Conservation (phyloP, 768 basidiomycete genomes). For the Lactarius deliciosus region DNA sequence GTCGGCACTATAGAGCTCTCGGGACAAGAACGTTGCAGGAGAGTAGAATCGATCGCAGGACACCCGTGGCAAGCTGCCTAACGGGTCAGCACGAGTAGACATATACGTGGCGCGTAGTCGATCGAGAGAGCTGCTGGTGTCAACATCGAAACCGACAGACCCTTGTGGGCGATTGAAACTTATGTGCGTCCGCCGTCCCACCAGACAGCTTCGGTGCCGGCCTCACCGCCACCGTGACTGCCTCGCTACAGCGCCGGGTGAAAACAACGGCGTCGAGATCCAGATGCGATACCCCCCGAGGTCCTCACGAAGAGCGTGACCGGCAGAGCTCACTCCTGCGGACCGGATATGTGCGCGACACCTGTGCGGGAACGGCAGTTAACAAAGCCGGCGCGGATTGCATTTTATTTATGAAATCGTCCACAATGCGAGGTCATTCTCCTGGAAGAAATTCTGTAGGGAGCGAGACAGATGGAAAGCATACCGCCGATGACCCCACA, state of each 20-base stretch:
- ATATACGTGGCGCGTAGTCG: no score
- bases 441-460: background rate
- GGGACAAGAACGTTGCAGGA: no score
- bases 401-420: no score
- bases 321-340: slow-evolving; percentile 75
- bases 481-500: slow-evolving; percentile 72
- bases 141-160: no score
- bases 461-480: slow-evolving; percentile 23
- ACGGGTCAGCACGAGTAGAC: no score
- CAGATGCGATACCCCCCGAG: slow-evolving; percentile 46
- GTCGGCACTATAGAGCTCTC: no score
- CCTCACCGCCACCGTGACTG: slow-evolving; percentile 13
- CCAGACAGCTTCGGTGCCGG: slow-evolving; percentile 11
- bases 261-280: no score
- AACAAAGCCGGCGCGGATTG: slow-evolving; percentile 34
- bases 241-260: slow-evolving; percentile 21
- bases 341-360: slow-evolving; percentile 68
- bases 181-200: background rate
- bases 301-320: slow-evolving; percentile 54
- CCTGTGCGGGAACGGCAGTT: slow-evolving; percentile 73
- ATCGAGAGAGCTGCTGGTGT: no score
- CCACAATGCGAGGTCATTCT: no score
- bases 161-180: no score
- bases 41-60: no score
- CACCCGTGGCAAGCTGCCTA: no score